Evolutionary conservation across 2,329 filamentous ascomycete genomes (phyloP).

Genomic region (Fusarium ramigenum): DNA sequence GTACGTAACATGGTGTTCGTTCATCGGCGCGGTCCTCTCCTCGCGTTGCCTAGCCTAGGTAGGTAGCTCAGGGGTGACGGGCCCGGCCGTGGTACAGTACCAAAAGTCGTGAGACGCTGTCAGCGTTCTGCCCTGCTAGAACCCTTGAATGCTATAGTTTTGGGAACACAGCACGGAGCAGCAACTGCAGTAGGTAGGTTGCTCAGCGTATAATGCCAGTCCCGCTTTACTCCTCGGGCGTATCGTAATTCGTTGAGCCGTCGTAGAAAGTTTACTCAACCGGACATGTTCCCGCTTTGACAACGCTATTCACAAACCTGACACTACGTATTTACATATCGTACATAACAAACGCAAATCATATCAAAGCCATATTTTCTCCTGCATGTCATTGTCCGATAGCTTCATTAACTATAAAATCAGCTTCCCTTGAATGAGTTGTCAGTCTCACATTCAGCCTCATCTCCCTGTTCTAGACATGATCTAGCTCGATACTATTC

Average conservation of each 20-base stretch:
- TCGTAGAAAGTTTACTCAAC: slow-evolving; percentile 2
- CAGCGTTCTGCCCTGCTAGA: slow-evolving; percentile 30
- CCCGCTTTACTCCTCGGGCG: slow-evolving; percentile 1
- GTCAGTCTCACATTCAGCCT: slow-evolving; percentile 28
- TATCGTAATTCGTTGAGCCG: slow-evolving; percentile 11
- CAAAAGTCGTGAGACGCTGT: slow-evolving; percentile 38
- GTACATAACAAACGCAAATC: slow-evolving; percentile 15
- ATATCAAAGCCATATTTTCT: background rate
- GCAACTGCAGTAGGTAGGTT: slow-evolving; percentile 15
- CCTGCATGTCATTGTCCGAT: background rate
- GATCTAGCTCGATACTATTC: slow-evolving; percentile 16
- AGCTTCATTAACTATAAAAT: slow-evolving; percentile 1
- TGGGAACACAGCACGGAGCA: slow-evolving; percentile 10
- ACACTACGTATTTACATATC: slow-evolving; percentile 25
- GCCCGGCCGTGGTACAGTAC: slow-evolving; percentile 25
- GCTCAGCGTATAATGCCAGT: slow-evolving; percentile 17
- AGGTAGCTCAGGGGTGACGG: slow-evolving; percentile 37
- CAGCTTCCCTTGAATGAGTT: slow-evolving; percentile 14
- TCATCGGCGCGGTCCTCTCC: slow-evolving; percentile 24
- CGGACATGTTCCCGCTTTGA: slow-evolving; percentile 10
- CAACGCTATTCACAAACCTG: slow-evolving; percentile 31
- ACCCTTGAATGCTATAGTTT: slow-evolving; percentile 21
- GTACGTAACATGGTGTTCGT: slow-evolving; percentile 18
- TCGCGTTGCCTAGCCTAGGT: slow-evolving; percentile 23
- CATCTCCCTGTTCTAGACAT: slow-evolving; percentile 24